Evolutionary conservation across 2,329 filamentous ascomycete genomes (phyloP).

Genomic region (Hymenoscyphus occultus): DNA sequence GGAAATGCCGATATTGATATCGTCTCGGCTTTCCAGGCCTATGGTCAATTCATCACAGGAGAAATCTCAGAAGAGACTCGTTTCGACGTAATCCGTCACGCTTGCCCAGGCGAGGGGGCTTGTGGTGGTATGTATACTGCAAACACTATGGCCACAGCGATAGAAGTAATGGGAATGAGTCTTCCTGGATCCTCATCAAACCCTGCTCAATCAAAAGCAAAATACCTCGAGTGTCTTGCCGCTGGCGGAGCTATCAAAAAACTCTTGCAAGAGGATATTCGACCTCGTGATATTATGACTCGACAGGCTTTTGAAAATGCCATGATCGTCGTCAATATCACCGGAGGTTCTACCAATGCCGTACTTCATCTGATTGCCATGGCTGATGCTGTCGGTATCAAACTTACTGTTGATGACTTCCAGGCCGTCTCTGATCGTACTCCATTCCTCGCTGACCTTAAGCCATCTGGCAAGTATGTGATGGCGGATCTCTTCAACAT

Average conservation of each 20-base stretch:
- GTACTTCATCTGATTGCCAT: slow-evolving; percentile 84
- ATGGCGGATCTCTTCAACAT: slow-evolving; percentile 56
- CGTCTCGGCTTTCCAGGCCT: slow-evolving; percentile 95
- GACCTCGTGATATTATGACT: slow-evolving; percentile 74
- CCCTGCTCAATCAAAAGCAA: slow-evolving; percentile 70
- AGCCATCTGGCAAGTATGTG: slow-evolving; percentile 68
- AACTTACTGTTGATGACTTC: slow-evolving; percentile 83
- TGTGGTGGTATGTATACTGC: slow-evolving; percentile 86
- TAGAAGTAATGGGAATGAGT: slow-evolving; percentile 72
- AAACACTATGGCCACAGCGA: slow-evolving; percentile 73
- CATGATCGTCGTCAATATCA: slow-evolving; percentile 79
- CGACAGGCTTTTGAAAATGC: slow-evolving; percentile 80
- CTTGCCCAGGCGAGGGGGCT: slow-evolving; percentile 79
- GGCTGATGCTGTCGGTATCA: slow-evolving; percentile 75
- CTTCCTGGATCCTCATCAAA: slow-evolving; percentile 80
- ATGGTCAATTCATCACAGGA: slow-evolving; percentile 89
- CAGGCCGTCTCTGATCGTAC: slow-evolving; percentile 75
- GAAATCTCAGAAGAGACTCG: slow-evolving; percentile 88
- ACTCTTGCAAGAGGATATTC: slow-evolving; percentile 72
- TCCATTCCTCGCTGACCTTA: slow-evolving; percentile 77
- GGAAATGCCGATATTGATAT: slow-evolving; percentile 80
- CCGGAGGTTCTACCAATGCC: slow-evolving; percentile 81
- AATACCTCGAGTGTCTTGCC: slow-evolving; percentile 68
- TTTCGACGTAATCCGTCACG: slow-evolving; percentile 91
- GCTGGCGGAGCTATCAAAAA: slow-evolving; percentile 73